Percentiles rank a stretch among this genome's conserved stretches.
phyloP scores from a whole-genome alignment of 257 asterid genomes.

The Gentiana dahurica region DNA sequence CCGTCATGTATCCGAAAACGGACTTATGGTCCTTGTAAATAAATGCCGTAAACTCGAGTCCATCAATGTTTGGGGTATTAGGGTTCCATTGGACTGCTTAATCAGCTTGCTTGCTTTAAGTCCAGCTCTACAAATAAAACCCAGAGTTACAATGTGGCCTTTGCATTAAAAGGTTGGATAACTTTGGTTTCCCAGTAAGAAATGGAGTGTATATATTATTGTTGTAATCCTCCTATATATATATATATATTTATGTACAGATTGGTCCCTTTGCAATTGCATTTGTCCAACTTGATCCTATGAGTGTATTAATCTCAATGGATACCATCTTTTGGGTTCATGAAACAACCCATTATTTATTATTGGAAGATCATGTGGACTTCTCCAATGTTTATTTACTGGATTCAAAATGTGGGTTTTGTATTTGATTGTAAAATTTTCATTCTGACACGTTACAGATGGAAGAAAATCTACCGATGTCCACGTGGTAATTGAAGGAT shows the following conservation, averaged over 20 bases:
- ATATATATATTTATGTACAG: conserved; percentile 3
- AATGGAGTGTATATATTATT: not conserved
- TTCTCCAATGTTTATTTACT: too few species aligned
- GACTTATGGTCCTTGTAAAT: conserved; percentile 65
- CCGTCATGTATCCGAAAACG: conserved; percentile 70
- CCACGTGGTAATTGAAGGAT: too few species aligned
- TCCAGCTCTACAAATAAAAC: conserved; percentile 73
- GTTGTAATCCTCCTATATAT: too few species aligned
- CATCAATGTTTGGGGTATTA: conserved; percentile 81
- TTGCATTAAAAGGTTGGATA: conserved; percentile 21
- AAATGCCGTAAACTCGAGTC: conserved; percentile 67
- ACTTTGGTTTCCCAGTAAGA: conserved; percentile 1
- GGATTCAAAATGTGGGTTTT: too few species aligned
- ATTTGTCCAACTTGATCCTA: conserved; percentile 11
- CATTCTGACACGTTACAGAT: too few species aligned
- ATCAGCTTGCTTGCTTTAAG: conserved; percentile 51
- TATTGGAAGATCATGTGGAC: too few species aligned
- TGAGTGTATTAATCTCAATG: not conserved
- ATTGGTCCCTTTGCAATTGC: conserved; percentile 11
- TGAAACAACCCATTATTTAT: not conserved
- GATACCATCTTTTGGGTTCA: not conserved
- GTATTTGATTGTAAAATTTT: too few species aligned
- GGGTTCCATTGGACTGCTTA: conserved; percentile 66
- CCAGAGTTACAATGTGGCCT: conserved; percentile 45
- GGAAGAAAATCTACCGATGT: too few species aligned